Evolutionary conservation across 148 eudicot species (phyloP).

Genomic region (Camellia sinensis): DNA sequence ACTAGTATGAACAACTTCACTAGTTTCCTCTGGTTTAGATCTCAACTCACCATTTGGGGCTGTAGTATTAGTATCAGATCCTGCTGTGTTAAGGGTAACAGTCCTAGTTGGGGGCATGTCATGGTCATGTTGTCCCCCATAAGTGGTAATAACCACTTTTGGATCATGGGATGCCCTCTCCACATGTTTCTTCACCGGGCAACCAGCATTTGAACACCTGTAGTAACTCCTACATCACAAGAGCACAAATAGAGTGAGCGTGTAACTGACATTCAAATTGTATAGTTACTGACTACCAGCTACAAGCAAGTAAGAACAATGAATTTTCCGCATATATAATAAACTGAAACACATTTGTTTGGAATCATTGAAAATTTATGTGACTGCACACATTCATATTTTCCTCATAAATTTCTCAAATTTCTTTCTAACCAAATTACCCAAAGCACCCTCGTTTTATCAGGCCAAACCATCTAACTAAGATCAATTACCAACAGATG

Average conservation of each 20-base stretch:
- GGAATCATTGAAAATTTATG: background rate
- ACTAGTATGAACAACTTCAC: constrained; percentile 24
- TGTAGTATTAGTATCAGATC: constrained; percentile 22
- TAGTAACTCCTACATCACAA: constrained; percentile 79
- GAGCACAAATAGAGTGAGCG: constrained; percentile 5
- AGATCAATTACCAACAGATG: too few species aligned
- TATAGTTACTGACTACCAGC: background rate
- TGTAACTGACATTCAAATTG: background rate
- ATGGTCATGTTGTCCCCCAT: constrained; percentile 80
- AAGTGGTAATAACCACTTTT: constrained; percentile 64
- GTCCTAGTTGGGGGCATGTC: constrained; percentile 57
- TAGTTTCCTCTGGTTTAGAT: constrained; percentile 38
- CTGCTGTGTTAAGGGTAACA: constrained; percentile 42
- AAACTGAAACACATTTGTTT: background rate
- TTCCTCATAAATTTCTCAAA: too few species aligned
- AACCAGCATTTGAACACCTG: constrained; percentile 77
- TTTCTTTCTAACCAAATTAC: too few species aligned
- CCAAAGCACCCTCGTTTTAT: too few species aligned
- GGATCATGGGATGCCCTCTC: constrained; percentile 79
- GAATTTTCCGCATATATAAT: background rate
- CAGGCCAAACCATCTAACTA: too few species aligned
- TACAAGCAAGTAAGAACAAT: background rate
- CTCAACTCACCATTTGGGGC: constrained; percentile 35
- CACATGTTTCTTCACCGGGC: constrained; percentile 82
- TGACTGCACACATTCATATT: background rate